These are phyloP conservation scores for Murraya koenigii DNA, from an alignment of 345 rosid species.

Conservation along the genomic window DNA sequence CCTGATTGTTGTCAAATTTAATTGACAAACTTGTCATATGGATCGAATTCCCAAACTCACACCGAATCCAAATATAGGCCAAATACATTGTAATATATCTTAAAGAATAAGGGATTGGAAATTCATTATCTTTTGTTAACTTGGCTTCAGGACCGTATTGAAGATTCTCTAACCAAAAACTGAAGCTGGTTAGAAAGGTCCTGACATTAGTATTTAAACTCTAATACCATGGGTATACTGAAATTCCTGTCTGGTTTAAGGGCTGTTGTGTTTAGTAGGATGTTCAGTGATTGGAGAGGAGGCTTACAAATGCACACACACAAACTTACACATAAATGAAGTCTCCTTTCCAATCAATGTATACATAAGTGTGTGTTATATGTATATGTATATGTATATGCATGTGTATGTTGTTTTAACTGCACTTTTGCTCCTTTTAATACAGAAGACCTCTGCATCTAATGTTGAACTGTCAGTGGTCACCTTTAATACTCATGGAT, in stretches of 20 bases:
- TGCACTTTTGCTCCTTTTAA: neutral
- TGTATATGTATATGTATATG: neutral
- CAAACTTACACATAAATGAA: no score
- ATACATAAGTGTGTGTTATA: neutral
- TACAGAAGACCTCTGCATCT: slow-evolving; percentile 61
- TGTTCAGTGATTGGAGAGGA: neutral
- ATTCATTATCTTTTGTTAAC: neutral
- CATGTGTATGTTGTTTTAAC: slow-evolving; percentile 3
- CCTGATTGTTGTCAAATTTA: neutral
- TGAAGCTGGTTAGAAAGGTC: neutral
- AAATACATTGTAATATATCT: neutral
- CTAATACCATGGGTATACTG: neutral
- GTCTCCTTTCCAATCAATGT: neutral
- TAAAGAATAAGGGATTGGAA: neutral
- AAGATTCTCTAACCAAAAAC: neutral
- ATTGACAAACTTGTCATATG: neutral
- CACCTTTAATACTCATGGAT: slow-evolving; percentile 79
- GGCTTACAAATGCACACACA: neutral
- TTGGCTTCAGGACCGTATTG: neutral
- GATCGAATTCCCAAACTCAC: neutral
- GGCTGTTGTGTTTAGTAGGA: neutral
- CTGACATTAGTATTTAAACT: neutral
- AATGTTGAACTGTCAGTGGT: slow-evolving; percentile 71
- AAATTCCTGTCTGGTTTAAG: neutral
- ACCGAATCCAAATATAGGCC: neutral